These are phyloP conservation scores for Backusella australiensis DNA, from an alignment of 192 early-diverging fungal species.

Conservation along the genomic window DNA sequence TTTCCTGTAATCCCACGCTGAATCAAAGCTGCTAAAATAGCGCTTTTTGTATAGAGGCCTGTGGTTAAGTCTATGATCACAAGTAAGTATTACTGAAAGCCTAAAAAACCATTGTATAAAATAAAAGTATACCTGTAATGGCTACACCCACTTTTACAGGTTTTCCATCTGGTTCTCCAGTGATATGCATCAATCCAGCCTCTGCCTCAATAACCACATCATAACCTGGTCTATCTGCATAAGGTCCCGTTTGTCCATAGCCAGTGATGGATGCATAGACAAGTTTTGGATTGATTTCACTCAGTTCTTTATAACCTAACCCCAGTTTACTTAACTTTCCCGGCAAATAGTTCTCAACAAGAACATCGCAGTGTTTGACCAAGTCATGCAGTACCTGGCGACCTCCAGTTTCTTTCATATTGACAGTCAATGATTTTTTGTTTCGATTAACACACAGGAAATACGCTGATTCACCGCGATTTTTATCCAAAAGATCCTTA, in stretches of 20 bases:
- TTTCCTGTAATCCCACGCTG: constrained; percentile 58
- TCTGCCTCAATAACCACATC: constrained; percentile 89
- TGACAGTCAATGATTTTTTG: constrained; percentile 86
- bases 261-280: constrained; percentile 87
- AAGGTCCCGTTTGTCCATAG: constrained; percentile 89
- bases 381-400: constrained; percentile 65
- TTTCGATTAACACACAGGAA: constrained; percentile 92
- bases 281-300: constrained; percentile 66
- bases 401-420: constrained; percentile 72
- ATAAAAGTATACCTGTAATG: constrained; percentile 70
- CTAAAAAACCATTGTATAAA: neutral
- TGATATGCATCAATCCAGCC: constrained; percentile 96
- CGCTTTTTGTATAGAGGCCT: constrained; percentile 86
- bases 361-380: constrained; percentile 67
- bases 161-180: constrained; percentile 75
- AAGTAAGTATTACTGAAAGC: neutral
- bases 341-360: constrained; percentile 93
- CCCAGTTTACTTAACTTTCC: constrained; percentile 79
- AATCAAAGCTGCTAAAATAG: constrained; percentile 85
- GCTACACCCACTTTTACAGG: constrained; percentile 97
- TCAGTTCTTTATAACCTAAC: constrained; percentile 71
- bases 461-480: constrained; percentile 74
- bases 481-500: constrained; percentile 26
- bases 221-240: constrained; percentile 75
- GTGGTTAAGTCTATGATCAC: neutral